phyloP scores from a whole-genome alignment of 106 monocot species.

The Dioscorea dumetorum region DNA sequence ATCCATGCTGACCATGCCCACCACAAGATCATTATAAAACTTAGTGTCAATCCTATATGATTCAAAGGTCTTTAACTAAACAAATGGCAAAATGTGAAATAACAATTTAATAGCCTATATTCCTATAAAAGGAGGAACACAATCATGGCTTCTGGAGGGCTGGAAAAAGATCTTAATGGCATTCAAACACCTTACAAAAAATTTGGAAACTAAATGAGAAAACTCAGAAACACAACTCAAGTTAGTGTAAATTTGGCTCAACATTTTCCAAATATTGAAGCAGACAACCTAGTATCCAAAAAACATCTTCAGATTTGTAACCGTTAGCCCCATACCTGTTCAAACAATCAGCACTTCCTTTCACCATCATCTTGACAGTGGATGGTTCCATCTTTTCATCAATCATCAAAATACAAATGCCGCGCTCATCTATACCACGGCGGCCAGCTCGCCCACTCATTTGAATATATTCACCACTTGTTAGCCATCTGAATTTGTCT shows the following conservation, averaged over 20 bases:
- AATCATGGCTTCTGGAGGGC: too few relatives aligned
- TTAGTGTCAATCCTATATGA: not conserved
- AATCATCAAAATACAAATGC: constrained; percentile 93
- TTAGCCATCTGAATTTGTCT: constrained; percentile 93
- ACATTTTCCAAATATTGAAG: too few relatives aligned
- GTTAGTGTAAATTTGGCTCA: too few relatives aligned
- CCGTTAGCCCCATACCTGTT: constrained; percentile 51
- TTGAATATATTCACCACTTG: constrained; percentile 98
- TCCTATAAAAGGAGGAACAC: too few relatives aligned
- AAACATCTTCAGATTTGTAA: not conserved
- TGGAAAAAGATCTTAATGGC: too few relatives aligned
- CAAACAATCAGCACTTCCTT: constrained; percentile 94
- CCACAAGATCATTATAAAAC: not conserved
- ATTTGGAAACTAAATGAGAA: too few relatives aligned
- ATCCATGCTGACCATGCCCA: not conserved
- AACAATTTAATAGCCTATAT: too few relatives aligned
- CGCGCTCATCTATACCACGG: constrained; percentile 95
- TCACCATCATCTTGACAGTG: constrained; percentile 90
- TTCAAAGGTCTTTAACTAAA: not conserved
- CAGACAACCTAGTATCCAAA: not conserved
- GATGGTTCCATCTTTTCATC: constrained; percentile 99
- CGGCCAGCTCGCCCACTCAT: constrained; percentile 99
- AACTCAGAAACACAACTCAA: too few relatives aligned
- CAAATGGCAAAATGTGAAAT: too few relatives aligned
- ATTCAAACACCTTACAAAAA: too few relatives aligned